These are phyloP conservation scores for Pseudopithomyces maydicus DNA, from an alignment of 2,329 filamentous ascomycete genomes.

Conservation along the genomic window DNA sequence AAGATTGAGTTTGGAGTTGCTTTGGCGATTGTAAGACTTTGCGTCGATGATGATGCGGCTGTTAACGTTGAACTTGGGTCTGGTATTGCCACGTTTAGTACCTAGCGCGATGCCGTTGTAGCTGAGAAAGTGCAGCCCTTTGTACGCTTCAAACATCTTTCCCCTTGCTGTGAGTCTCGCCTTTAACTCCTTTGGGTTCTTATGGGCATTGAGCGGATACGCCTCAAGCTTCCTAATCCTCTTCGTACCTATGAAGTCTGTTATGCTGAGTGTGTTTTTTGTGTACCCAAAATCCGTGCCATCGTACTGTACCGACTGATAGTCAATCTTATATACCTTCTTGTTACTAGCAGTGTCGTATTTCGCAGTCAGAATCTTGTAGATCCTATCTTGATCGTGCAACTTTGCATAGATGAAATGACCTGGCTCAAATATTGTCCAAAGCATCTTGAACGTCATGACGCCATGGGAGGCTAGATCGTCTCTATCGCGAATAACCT, in stretches of 20 bases:
- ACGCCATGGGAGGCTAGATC: conserved; percentile 23
- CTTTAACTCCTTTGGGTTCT: conserved; percentile 39
- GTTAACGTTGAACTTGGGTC: conserved; percentile 15
- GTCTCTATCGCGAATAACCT: conserved; percentile 15
- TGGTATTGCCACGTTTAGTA: too few relatives aligned
- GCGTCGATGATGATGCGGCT: conserved; percentile 55
- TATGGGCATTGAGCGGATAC: conserved; percentile 49
- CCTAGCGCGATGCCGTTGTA: conserved; percentile 22
- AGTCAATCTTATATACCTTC: conserved; percentile 12
- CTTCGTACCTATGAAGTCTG: conserved; percentile 39
- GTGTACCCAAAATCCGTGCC: conserved; percentile 28
- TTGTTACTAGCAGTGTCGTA: conserved; percentile 17
- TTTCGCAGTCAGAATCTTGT: conserved; percentile 10
- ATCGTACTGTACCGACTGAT: conserved; percentile 32
- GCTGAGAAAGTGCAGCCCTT: conserved; percentile 36
- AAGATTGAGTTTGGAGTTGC: conserved; percentile 8
- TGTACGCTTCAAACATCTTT: conserved; percentile 49
- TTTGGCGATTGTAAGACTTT: conserved; percentile 41
- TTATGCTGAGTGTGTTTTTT: conserved; percentile 17
- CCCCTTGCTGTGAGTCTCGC: conserved; percentile 49
- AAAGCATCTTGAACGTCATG: conserved; percentile 16
- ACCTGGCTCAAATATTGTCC: conserved; percentile 26
- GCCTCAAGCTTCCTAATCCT: conserved; percentile 45
- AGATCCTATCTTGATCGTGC: conserved; percentile 19
- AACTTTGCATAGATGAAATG: conserved; percentile 15